Percentiles rank a stretch among this genome's conserved stretches.
phyloP scores from a whole-genome alignment of 441 rosid genomes.

The Erodium moschatum region DNA sequence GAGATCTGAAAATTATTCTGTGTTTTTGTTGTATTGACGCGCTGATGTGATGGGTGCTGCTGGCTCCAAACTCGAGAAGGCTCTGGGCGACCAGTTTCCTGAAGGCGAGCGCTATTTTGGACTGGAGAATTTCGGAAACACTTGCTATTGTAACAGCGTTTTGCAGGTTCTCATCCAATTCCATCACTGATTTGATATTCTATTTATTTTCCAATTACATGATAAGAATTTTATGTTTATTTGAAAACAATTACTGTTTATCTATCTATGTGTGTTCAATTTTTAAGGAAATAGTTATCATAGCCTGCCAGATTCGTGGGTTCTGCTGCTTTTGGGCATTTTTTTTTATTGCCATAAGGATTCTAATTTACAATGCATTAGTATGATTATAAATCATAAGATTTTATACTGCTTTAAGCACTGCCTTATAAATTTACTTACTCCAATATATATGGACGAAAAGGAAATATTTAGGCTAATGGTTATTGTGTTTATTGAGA shows the following conservation, averaged over 20 bases:
- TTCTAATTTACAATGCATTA: not conserved
- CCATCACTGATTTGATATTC: not conserved
- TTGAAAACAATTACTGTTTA: not conserved
- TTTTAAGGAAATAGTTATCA: no score
- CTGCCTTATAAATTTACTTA: no score
- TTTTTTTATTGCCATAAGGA: not conserved
- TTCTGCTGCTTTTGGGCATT: not conserved
- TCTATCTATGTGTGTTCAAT: no score
- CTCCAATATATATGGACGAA: not conserved
- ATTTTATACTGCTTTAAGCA: not conserved
- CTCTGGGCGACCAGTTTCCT: constrained; percentile 97
- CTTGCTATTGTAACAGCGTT: constrained; percentile 84
- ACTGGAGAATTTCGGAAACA: constrained; percentile 36
- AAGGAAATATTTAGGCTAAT: not conserved
- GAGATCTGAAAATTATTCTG: constrained; percentile 17
- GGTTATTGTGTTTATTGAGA: not conserved
- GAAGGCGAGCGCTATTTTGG: constrained; percentile 98
- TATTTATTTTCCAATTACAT: not conserved
- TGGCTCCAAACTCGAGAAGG: constrained; percentile 97
- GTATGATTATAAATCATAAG: not conserved
- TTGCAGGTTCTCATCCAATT: constrained; percentile 48
- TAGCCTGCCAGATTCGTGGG: no score
- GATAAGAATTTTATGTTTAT: not conserved
- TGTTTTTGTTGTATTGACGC: not conserved
- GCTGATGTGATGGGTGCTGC: constrained; percentile 80